Evolutionary conservation across 2,329 filamentous ascomycete genomes (phyloP), one percentile per base, ranked within the genome.

Genomic region (Colletotrichum sp.): DNA sequence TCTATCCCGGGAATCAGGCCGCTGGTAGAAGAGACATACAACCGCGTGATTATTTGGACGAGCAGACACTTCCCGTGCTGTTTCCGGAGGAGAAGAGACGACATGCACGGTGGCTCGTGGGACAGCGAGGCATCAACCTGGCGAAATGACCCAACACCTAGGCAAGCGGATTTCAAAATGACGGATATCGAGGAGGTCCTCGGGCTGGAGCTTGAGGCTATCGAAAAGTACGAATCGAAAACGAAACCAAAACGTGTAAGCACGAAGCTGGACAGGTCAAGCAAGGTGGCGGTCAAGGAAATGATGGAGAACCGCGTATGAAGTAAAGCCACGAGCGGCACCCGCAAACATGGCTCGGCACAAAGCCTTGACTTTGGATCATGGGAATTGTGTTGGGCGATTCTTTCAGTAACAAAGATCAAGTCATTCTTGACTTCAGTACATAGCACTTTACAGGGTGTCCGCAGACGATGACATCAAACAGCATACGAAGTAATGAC

Each of bases 1-100:
- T 90, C 88, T 0, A 82, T 89, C 0, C 88, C 89, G 0, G 88
- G 87, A 4, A 80, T 89, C 62, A 89, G 90, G 69, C 88, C 88
- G 0, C 78, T 89, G 4, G 62, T 56, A 12, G 64, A 63, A 1
- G 69, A 75, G 26, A 14, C 34, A 4, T 68, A 56, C 56, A 63
- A 68, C 18, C 67, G 21, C 4, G 24, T 18, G 2, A 28, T 68
- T 7, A 30, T 63, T 7, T 26, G 63, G 6, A 24, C 71, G 1
- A n/a, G 9, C 21, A 48, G 26, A 10, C 48, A 58, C 38, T 68
- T 75, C 6, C 73, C 69, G 3, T 43, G 26, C 5, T 13, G 63
- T 2, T 48, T 58, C 32, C 62, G 30, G 5, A 14, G 26, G 9
- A 30, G 28, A 6, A 21, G 14, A 6, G 38, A 21, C 4, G 55